Conservation (phyloP, 331 rosid genomes). For the Dryas integrifolia region DNA sequence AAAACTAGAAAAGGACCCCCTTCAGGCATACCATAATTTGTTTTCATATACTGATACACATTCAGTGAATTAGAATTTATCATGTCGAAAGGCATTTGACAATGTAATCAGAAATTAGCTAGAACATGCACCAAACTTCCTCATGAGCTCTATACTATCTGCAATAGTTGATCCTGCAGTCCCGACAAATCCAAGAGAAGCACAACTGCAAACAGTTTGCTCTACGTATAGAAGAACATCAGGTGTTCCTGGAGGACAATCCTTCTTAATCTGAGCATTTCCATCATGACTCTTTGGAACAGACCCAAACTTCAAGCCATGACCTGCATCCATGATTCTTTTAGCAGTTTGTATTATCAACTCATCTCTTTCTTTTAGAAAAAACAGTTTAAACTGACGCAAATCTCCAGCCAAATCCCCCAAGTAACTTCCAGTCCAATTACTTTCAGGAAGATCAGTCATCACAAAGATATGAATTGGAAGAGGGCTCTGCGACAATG, state of each 20-base stretch:
- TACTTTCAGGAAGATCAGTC: conserved; percentile 82
- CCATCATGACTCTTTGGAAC: conserved; percentile 29
- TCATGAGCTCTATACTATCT: conserved; percentile 69
- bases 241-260: conserved; percentile 50
- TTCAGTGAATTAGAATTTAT: background rate
- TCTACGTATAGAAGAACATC: conserved; percentile 71
- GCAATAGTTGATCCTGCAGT: conserved; percentile 95
- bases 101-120: conserved; percentile 24
- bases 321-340: conserved; percentile 48
- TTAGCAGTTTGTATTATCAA: conserved; percentile 47
- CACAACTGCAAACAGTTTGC: conserved; percentile 80
- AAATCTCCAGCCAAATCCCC: conserved; percentile 56
- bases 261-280: conserved; percentile 32
- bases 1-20: background rate
- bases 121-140: conserved; percentile 48
- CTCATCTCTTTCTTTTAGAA: conserved; percentile 50
- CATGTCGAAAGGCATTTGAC: conserved; percentile 11
- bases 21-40: conserved; percentile 10
- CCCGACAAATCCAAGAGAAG: conserved; percentile 87
- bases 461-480: conserved; percentile 67
- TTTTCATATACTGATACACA: background rate
- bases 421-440: conserved; percentile 74
- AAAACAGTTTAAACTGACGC: conserved; percentile 48
- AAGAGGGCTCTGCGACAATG: conserved; percentile 40
- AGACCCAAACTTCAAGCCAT: conserved; percentile 43